These are phyloP conservation scores for Pleurostoma richardsiae DNA, from an alignment of 2,329 filamentous ascomycete species.

Conservation along the genomic window DNA sequence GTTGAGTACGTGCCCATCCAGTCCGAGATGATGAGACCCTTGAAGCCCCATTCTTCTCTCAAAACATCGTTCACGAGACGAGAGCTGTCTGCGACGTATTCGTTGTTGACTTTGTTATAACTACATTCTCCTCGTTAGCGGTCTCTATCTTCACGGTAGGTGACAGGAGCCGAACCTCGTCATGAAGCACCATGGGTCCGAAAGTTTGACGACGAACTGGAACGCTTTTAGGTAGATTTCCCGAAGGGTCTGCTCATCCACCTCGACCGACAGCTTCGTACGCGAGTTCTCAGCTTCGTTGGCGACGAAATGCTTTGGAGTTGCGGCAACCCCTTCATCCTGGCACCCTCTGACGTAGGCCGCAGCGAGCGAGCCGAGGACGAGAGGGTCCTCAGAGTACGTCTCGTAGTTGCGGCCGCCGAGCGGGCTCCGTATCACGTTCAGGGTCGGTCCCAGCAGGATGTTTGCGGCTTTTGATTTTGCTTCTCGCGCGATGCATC, in stretches of 20 bases:
- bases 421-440: slow-evolving; percentile 39
- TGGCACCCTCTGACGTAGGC: slow-evolving; percentile 39
- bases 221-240: slow-evolving; percentile 39
- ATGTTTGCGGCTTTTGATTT: slow-evolving; percentile 62
- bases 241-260: slow-evolving; percentile 21
- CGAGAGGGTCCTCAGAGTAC: slow-evolving; percentile 40
- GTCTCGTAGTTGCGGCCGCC: slow-evolving; percentile 43
- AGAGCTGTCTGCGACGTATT: slow-evolving; percentile 33
- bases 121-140: slow-evolving; percentile 5
- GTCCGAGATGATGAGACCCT: slow-evolving; percentile 40
- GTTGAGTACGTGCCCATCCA: slow-evolving; percentile 33
- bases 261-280: slow-evolving; percentile 19
- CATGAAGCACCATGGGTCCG: slow-evolving; percentile 38
- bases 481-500: slow-evolving; percentile 48
- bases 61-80: slow-evolving; percentile 31
- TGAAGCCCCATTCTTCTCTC: slow-evolving; percentile 36
- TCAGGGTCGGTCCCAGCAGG: slow-evolving; percentile 61
- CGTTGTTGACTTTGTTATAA: slow-evolving; percentile 40
- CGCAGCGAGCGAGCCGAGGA: slow-evolving; percentile 36
- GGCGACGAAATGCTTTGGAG: slow-evolving; percentile 40
- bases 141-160: no score
- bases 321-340: slow-evolving; percentile 32
- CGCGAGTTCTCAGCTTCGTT: slow-evolving; percentile 30
- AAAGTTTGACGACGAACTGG: slow-evolving; percentile 35
- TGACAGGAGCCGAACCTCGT: slow-evolving; percentile 14